Evolutionary conservation across 306 rosid species (phyloP).

Genomic region (Rosa rugosa): DNA sequence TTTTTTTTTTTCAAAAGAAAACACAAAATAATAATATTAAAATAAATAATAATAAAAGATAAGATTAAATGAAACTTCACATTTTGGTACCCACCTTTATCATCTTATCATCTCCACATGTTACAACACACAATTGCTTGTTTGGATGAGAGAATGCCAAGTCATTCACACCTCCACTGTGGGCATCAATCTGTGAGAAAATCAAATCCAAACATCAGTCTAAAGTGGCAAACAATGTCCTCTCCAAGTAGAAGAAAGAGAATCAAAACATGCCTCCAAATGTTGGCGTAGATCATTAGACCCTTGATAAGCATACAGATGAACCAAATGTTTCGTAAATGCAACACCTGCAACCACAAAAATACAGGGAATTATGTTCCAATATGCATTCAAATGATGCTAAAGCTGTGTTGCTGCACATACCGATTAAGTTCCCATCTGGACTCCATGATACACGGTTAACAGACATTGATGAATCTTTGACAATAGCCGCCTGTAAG

Average conservation of each 20-base stretch:
- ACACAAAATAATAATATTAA: neutral
- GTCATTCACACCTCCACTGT: constrained; percentile 22
- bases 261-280: constrained; percentile 42
- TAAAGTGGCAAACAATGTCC: constrained; percentile 17
- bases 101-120: constrained; percentile 72
- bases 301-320: constrained; percentile 53
- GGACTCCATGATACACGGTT: constrained; percentile 70
- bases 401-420: constrained; percentile 14
- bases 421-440: constrained; percentile 70
- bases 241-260: constrained; percentile 23
- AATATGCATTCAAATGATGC: neutral
- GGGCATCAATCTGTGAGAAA: constrained; percentile 25
- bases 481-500: constrained; percentile 45
- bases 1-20: constrained; percentile 3
- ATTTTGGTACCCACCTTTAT: constrained; percentile 45
- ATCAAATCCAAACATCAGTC: constrained; percentile 24
- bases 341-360: constrained; percentile 58
- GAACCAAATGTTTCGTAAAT: constrained; percentile 63
- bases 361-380: constrained; percentile 22
- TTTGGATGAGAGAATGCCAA: constrained; percentile 28
- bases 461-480: constrained; percentile 53
- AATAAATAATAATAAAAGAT: too few species aligned
- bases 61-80: neutral
- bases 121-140: constrained; percentile 38
- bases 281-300: constrained; percentile 55